A percentile compares a stretch with the other conserved stretches of the same genome.
Conservation (phyloP, 2,329 filamentous ascomycete species). For the Cordyceps fumosorosea region DNA sequence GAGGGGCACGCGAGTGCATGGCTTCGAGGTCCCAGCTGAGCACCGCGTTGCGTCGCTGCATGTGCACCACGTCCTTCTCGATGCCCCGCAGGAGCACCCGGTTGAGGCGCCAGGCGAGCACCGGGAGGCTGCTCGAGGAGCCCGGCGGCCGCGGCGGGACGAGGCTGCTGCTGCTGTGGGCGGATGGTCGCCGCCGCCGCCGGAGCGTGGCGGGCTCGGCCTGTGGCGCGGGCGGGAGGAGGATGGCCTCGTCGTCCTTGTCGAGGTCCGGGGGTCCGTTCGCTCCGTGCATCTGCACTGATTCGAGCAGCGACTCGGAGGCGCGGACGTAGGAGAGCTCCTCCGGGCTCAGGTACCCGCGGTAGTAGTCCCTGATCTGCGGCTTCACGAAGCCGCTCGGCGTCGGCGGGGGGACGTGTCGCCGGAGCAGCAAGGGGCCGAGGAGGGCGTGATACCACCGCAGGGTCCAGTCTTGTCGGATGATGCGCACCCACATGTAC, state of each 20-base stretch:
- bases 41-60: constrained; percentile 41
- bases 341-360: constrained; percentile 39
- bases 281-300: constrained; percentile 23
- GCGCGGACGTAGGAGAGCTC: constrained; percentile 34
- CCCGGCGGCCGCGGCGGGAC: constrained; percentile 30
- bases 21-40: constrained; percentile 41
- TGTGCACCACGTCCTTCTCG: constrained; percentile 40
- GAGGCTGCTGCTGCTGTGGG: constrained; percentile 19
- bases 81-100: constrained; percentile 39
- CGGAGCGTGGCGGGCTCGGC: constrained; percentile 3
- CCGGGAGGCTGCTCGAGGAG: constrained; percentile 33
- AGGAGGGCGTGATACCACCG: constrained; percentile 40
- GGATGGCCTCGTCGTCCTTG: constrained; percentile 24
- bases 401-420: constrained; percentile 29
- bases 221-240: constrained; percentile 26
- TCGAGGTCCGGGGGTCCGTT: constrained; percentile 21
- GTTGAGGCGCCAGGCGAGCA: constrained; percentile 35
- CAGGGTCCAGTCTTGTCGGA: constrained; percentile 45
- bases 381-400: constrained; percentile 35
- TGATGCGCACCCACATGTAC: constrained; percentile 43
- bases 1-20: constrained; percentile 41
- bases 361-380: constrained; percentile 42
- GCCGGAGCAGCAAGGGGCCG: constrained; percentile 40
- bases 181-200: neutral
- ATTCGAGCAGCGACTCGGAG: constrained; percentile 28